Conservation (phyloP, 495 filamentous ascomycete genomes). For the Endocarpon pusillum region DNA sequence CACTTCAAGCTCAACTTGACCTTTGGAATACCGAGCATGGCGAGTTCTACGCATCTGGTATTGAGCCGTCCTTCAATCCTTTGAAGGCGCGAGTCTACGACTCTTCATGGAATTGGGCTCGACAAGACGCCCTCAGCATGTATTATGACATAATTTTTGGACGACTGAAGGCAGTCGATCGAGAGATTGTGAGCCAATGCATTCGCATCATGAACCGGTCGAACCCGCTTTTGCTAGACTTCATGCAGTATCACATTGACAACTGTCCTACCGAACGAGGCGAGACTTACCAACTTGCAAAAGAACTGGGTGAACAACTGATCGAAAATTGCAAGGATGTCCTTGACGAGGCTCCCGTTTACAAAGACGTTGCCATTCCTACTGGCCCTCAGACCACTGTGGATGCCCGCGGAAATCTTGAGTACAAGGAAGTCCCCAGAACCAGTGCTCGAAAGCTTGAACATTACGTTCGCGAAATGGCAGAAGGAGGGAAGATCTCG, state of each 20-base stretch:
- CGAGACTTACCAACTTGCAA: conserved; percentile 92
- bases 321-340: conserved; percentile 97
- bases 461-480: conserved; percentile 98
- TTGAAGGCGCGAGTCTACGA: conserved; percentile 95
- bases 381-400: conserved; percentile 83
- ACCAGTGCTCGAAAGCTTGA: conserved; percentile 89
- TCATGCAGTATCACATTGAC: conserved; percentile 99
- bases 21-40: conserved; percentile 91
- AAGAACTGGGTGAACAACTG: conserved; percentile 84
- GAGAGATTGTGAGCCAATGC: conserved; percentile 95
- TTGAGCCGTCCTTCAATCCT: conserved; percentile 81
- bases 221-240: conserved; percentile 85
- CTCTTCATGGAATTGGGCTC: conserved; percentile 98
- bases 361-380: conserved; percentile 87
- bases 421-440: conserved; percentile 76
- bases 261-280: conserved; percentile 93
- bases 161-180: conserved; percentile 76
- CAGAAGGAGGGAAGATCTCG: conserved; percentile 90
- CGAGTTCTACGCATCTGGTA: conserved; percentile 86
- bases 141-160: conserved; percentile 99
- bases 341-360: conserved; percentile 61
- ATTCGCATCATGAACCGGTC: conserved; percentile 99
- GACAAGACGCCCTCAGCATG: conserved; percentile 94
- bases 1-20: conserved; percentile 83
- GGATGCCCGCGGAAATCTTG: conserved; percentile 75